Percentiles rank a stretch among this genome's conserved stretches.
These are phyloP conservation scores for Plasmodium sp. DNA, from an alignment of 169 alveolate genomes.

Conservation along the genomic window DNA sequence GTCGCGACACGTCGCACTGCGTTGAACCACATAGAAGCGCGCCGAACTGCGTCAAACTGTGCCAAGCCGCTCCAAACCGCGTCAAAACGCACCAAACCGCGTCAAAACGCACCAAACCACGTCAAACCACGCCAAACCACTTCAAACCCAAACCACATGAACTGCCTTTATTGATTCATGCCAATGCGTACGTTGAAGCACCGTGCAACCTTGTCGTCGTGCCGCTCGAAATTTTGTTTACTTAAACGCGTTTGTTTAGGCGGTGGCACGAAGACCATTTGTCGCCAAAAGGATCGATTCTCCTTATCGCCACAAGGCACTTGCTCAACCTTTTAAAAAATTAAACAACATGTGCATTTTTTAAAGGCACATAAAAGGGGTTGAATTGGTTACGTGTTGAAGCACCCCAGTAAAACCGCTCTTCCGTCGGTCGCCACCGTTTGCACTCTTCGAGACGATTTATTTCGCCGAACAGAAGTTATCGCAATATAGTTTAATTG, in stretches of 20 bases:
- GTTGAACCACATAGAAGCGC: not conserved
- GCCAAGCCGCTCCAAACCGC: not conserved
- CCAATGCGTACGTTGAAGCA: not conserved
- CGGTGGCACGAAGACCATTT: not conserved
- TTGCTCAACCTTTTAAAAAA: not conserved
- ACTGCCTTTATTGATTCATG: not conserved
- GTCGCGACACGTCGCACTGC: not conserved
- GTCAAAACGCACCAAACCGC: not conserved
- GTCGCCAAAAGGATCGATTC: not conserved
- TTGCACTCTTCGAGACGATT: not conserved
- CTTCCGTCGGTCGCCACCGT: not conserved
- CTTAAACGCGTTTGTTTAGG: not conserved
- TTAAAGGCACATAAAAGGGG: not conserved
- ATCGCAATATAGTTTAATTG: not conserved
- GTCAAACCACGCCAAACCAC: too few species aligned
- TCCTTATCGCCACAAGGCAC: not conserved
- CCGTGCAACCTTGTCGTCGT: not conserved
- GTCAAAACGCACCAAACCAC: not conserved
- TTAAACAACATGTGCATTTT: not conserved
- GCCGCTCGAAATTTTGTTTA: not conserved
- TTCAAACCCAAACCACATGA: not conserved
- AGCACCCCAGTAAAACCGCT: not conserved
- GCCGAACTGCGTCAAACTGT: not conserved
- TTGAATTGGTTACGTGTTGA: not conserved
- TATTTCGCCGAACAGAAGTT: not conserved